phyloP scores from a whole-genome alignment of 2,329 filamentous ascomycete genomes.

The Stachybotrys elegans region DNA sequence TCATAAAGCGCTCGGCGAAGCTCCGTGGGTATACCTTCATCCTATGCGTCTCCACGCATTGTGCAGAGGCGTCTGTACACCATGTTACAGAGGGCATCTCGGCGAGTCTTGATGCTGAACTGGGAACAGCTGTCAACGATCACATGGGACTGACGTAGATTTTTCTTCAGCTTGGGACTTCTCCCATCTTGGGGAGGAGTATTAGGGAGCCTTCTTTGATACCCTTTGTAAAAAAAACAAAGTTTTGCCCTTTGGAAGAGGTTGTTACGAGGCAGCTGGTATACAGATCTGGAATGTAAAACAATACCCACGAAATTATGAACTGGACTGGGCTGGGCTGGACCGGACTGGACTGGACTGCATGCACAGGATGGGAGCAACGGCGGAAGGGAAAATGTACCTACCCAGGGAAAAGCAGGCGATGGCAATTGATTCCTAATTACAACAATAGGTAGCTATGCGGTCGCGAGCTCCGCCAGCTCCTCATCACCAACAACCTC shows the following conservation, averaged over 20 bases:
- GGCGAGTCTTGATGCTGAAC: too few relatives aligned
- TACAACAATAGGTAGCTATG: too few relatives aligned
- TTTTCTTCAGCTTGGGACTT: slow-evolving; percentile 14
- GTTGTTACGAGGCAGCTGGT: slow-evolving; percentile 1
- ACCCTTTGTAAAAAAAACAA: slow-evolving; percentile 3
- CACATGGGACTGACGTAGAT: slow-evolving; percentile 20
- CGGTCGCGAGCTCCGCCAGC: slow-evolving; percentile 1
- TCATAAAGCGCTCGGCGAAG: slow-evolving; percentile 24
- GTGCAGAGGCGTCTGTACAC: slow-evolving; percentile 31
- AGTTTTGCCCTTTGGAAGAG: neutral
- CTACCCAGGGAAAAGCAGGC: too few relatives aligned
- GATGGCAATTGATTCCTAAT: too few relatives aligned
- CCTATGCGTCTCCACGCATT: slow-evolving; percentile 23
- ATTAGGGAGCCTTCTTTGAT: slow-evolving; percentile 4
- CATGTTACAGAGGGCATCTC: slow-evolving; percentile 24
- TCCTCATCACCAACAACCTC: slow-evolving; percentile 8
- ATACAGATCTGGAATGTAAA: slow-evolving; percentile 3
- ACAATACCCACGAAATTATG: slow-evolving; percentile 3
- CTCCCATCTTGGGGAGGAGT: slow-evolving; percentile 1
- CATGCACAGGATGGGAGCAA: too few relatives aligned
- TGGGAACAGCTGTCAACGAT: slow-evolving; percentile 18
- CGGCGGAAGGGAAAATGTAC: too few relatives aligned
- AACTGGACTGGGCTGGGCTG: too few relatives aligned
- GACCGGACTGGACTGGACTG: too few relatives aligned
- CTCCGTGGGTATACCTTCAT: slow-evolving; percentile 18